A percentile compares a stretch with the other conserved stretches of the same genome.
Conservation (phyloP, 2,329 filamentous ascomycete genomes). For the Colletotrichum trifolii region DNA sequence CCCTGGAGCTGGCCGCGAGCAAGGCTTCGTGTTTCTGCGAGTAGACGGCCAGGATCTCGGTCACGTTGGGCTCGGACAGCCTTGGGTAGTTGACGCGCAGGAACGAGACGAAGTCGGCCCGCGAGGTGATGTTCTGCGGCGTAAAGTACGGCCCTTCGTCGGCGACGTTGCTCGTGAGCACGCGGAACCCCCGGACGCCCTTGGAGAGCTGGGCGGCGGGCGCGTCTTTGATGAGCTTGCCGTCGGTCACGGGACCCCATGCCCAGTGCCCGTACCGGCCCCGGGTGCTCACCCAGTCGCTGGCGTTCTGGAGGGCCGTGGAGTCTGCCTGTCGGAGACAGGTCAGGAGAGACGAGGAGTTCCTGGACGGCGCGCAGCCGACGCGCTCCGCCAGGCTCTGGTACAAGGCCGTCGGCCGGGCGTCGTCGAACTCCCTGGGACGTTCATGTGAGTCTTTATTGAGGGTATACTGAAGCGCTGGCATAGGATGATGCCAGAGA, state of each 20-base stretch:
- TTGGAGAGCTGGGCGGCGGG: not conserved
- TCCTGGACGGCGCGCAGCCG: not conserved
- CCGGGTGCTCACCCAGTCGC: conserved; percentile 29
- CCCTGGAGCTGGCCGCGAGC: conserved; percentile 7
- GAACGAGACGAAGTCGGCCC: conserved; percentile 12
- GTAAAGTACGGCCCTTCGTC: conserved; percentile 28
- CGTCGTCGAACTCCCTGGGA: conserved; percentile 7
- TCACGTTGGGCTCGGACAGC: conserved; percentile 2
- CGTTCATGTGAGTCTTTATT: not conserved
- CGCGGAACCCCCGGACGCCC: conserved; percentile 1
- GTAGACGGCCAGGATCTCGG: conserved; percentile 8
- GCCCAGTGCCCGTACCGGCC: conserved; percentile 23
- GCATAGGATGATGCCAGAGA: not conserved
- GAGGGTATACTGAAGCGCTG: not conserved
- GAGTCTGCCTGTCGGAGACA: conserved; percentile 27
- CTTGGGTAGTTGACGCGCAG: conserved; percentile 12
- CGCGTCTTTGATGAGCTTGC: conserved; percentile 13
- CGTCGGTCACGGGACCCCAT: conserved; percentile 20
- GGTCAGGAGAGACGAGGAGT: not conserved
- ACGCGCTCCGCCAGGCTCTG: conserved; percentile 17
- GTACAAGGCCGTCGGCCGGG: conserved; percentile 5
- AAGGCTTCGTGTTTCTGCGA: conserved; percentile 17
- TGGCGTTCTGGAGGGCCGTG: conserved; percentile 17
- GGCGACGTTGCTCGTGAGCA: conserved; percentile 29
- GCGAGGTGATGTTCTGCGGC: conserved; percentile 18